Evolutionary conservation across 2,329 filamentous ascomycete species (phyloP).

Genomic region (Mycocentrospora acerina): DNA sequence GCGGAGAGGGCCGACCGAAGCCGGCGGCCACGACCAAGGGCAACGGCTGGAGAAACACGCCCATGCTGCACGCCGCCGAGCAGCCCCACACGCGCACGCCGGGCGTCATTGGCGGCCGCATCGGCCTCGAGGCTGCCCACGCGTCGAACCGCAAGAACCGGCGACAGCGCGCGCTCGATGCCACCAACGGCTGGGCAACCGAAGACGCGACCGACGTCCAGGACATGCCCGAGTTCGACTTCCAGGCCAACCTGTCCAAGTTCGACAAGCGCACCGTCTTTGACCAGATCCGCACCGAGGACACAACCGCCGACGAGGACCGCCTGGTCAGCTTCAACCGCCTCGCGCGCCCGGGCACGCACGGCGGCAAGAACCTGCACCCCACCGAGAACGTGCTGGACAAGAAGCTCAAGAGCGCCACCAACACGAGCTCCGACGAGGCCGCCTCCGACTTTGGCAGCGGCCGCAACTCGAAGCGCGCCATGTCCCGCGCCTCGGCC

Average conservation of each 20-base stretch:
- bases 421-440: conserved; percentile 36
- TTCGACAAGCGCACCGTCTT: conserved; percentile 94
- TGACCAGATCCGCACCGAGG: conserved; percentile 85
- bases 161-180: conserved; percentile 54
- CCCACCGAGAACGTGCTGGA: conserved; percentile 90
- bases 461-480: conserved; percentile 40
- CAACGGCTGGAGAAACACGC: conserved; percentile 69
- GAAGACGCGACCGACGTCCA: conserved; percentile 94
- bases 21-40: conserved; percentile 47
- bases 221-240: conserved; percentile 93
- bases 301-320: conserved; percentile 83
- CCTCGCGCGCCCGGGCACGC: conserved; percentile 51
- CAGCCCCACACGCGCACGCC: conserved; percentile 38
- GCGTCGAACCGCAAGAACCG: conserved; percentile 46
- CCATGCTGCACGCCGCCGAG: conserved; percentile 63
- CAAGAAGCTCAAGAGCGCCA: conserved; percentile 40
- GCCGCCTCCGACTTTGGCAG: conserved; percentile 44
- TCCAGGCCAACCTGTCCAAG: conserved; percentile 83
- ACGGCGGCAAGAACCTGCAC: conserved; percentile 82
- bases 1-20: conserved; percentile 13
- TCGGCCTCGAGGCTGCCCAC: conserved; percentile 40
- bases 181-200: conserved; percentile 86
- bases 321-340: conserved; percentile 91
- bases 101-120: conserved; percentile 41
- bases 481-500: conserved; percentile 43